Evolutionary conservation across 129 eudicot species (phyloP).

Genomic region (carrot (Daucus carota)): DH1_v3.0 NC_030381.2:45658501-45659000

Average conservation of each 20-base stretch:
- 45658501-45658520: constrained; percentile 57
- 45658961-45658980: constrained; percentile 52
- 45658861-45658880: background rate
- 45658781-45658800: background rate
- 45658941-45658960: constrained; percentile 67
- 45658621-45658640: background rate
- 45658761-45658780: background rate
- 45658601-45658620: constrained; percentile 67
- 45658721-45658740: background rate
- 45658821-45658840: background rate
- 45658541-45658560: constrained; percentile 89
- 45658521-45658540: constrained; percentile 48
- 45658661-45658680: background rate
- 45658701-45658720: background rate
- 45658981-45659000: constrained; percentile 28
- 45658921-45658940: constrained; percentile 76
- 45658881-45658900: background rate
- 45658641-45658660: background rate
- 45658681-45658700: background rate
- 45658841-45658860: background rate
- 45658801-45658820: background rate
- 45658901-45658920: constrained; percentile 51
- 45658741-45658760: background rate
- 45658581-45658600: constrained; percentile 92
- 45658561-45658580: constrained; percentile 80